phyloP scores from a whole-genome alignment of 2,329 filamentous ascomycete genomes.

The Fusarium sp. region DNA sequence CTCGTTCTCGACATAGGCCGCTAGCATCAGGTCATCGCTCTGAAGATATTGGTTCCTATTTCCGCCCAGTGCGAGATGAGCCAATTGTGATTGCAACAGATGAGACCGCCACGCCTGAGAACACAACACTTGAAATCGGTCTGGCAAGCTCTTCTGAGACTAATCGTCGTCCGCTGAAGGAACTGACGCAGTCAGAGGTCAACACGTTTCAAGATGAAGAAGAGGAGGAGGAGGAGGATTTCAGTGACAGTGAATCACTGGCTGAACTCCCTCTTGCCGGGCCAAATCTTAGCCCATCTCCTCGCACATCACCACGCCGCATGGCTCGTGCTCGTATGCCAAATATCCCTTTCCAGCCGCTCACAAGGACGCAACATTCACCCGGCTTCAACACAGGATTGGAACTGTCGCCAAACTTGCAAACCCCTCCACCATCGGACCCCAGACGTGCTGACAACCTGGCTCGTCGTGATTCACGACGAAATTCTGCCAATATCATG shows the following conservation, averaged over 20 bases:
- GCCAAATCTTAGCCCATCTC: constrained; percentile 9
- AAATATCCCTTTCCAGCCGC: constrained; percentile 21
- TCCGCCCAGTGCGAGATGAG: constrained; percentile 38
- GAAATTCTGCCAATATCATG: constrained; percentile 2
- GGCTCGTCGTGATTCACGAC: constrained; percentile 8
- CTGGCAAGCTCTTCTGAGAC: constrained; percentile 8
- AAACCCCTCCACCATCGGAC: constrained; percentile 46
- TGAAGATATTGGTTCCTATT: constrained; percentile 50
- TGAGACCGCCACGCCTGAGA: constrained; percentile 48
- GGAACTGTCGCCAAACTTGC: constrained; percentile 14
- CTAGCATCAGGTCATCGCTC: constrained; percentile 16
- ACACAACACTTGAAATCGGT: constrained; percentile 9
- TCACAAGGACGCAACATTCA: constrained; percentile 7
- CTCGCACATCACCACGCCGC: constrained; percentile 14
- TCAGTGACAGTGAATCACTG: background rate
- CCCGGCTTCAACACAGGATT: constrained; percentile 1
- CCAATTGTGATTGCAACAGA: constrained; percentile 52
- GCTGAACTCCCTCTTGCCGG: constrained; percentile 8
- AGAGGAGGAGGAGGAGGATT: constrained; percentile 25
- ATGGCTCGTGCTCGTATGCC: background rate
- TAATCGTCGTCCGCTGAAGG: constrained; percentile 37
- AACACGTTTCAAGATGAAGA: constrained; percentile 37
- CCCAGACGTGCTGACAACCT: constrained; percentile 16
- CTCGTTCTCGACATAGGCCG: constrained; percentile 2
- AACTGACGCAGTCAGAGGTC: constrained; percentile 39